Evolutionary conservation across 78 protist genomes (phyloP).

Genomic region (Dictyostelium citrinum): DNA sequence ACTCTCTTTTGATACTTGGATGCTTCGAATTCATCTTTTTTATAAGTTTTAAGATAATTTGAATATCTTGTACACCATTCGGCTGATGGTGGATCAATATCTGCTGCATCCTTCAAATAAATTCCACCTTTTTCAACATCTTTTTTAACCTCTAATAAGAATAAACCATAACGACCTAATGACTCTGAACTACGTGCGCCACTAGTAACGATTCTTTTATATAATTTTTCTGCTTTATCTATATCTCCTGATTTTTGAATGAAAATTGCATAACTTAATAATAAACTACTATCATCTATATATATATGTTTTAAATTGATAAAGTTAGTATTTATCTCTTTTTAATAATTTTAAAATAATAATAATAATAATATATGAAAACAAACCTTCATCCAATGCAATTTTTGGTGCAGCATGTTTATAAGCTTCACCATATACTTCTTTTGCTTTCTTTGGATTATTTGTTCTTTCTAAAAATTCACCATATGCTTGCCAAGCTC

Average conservation of each 20-base stretch:
- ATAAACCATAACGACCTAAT: slow-evolving; percentile 39
- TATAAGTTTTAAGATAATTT: background rate
- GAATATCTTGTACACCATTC: slow-evolving; percentile 37
- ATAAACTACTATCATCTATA: slow-evolving; percentile 33
- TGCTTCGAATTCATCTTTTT: slow-evolving; percentile 16
- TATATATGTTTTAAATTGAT: too few species aligned
- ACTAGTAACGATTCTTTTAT: slow-evolving; percentile 10
- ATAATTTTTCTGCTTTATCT: slow-evolving; percentile 61
- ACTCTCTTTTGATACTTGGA: slow-evolving; percentile 11
- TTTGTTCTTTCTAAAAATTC: slow-evolving; percentile 33
- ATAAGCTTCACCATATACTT: slow-evolving; percentile 37
- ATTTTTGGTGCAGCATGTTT: slow-evolving; percentile 58
- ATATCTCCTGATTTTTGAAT: slow-evolving; percentile 4
- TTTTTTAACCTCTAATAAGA: slow-evolving; percentile 1
- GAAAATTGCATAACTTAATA: slow-evolving; percentile 33
- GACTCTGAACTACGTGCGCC: slow-evolving; percentile 14
- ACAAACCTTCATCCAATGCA: slow-evolving; percentile 22
- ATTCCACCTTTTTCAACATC: slow-evolving; percentile 7
- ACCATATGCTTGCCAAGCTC: slow-evolving; percentile 16
- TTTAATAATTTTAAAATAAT: too few species aligned
- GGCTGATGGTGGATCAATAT: background rate
- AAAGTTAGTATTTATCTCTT: too few species aligned
- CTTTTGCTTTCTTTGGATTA: slow-evolving; percentile 23
- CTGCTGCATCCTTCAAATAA: slow-evolving; percentile 40
- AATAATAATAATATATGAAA: too few species aligned